Evolutionary conservation across 306 rosid species (phyloP), one percentile per base, ranked within the genome.

Genomic region (Glycyrrhiza uralensis): DNA sequence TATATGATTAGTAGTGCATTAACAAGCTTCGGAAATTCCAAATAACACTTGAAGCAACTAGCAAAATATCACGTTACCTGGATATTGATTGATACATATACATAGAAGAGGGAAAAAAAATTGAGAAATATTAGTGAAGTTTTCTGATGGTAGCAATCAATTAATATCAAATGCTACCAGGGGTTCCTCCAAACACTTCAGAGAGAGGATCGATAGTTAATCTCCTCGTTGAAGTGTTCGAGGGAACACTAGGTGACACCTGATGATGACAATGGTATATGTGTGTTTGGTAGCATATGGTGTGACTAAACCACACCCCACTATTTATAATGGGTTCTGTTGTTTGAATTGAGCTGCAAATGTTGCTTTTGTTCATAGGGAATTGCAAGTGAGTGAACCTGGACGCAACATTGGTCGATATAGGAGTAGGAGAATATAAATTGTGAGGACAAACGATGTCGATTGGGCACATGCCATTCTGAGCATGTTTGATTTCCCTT

Each of bases 381-480:
- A 67, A 35, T 2, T 26, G 44, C 3, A 35, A 68, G 55, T 1
- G 17, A 42, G 58, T 86, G 90, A 86, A 86, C 69, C 82, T 80
- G 17, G 87, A 83, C 87, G 80, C 64, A 62, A 66, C 51, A 61
- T 62, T 75, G 74, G 78, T 33, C 47, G 22, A 54, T n/a, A 46
- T n/a, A 46, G 75, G 41, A 2, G 5, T 3, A 36, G 18, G 23
- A 17, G 85, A 81, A 81, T 81, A 80, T n/a, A n/a, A n/a, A n/a
- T 54, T 42, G 12, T 8, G n/a, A 14, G 30, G 47, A 69, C 28
- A 51, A 17, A 45, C 51, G 41, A 55, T 22, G 44, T 56, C 52
- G 75, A 76, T 69, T 55, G 79, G 72, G 45, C 71, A 78, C 77
- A 70, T 75, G 69, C 44, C 19, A 51, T 61, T 77, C 80, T 81